phyloP scores from a whole-genome alignment of 2,329 filamentous ascomycete species.

The Colletotrichum theobromicola region DNA sequence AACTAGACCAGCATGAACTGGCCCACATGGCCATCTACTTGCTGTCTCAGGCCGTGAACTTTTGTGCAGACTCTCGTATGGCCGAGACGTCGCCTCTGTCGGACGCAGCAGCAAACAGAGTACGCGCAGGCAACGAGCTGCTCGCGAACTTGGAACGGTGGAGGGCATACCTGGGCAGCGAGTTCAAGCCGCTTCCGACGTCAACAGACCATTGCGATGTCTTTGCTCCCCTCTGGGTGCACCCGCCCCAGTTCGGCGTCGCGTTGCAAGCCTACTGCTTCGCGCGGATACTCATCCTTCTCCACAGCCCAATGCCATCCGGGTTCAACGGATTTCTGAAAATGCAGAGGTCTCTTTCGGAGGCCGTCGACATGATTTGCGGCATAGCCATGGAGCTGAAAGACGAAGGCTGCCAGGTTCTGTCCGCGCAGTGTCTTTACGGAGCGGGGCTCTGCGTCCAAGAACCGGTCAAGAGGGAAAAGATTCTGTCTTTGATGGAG shows the following conservation, averaged over 20 bases:
- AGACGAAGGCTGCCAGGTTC: constrained; percentile 44
- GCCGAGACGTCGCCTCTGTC: not conserved
- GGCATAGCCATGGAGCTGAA: constrained; percentile 52
- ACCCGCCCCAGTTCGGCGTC: constrained; percentile 51
- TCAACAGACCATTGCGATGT: constrained; percentile 26
- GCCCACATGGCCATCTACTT: constrained; percentile 59
- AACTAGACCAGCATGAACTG: constrained; percentile 58
- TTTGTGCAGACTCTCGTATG: constrained; percentile 49
- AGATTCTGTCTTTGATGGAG: constrained; percentile 40
- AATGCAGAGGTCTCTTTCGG: constrained; percentile 27
- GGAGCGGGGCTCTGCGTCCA: constrained; percentile 47
- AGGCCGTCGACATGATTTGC: constrained; percentile 40
- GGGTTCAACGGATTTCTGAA: constrained; percentile 48
- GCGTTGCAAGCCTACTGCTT: constrained; percentile 58
- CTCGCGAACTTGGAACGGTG: constrained; percentile 33
- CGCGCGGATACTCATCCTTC: constrained; percentile 52
- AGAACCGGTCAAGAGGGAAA: constrained; percentile 37
- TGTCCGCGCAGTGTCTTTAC: constrained; percentile 49
- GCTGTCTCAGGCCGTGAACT: constrained; percentile 62
- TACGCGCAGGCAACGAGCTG: constrained; percentile 24
- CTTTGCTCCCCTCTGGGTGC: constrained; percentile 54
- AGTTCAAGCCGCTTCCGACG: constrained; percentile 45
- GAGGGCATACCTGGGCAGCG: constrained; percentile 36
- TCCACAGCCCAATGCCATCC: constrained; percentile 25
- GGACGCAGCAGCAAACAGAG: constrained; percentile 12